Evolutionary conservation across 78 protist genomes (phyloP).

Genomic region (slime mould (Dictyostelium discoideum)): dicty_2.7 NC_007088.5:6062501-6063000

Average conservation of each 20-base stretch:
- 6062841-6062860: conserved; percentile 26
- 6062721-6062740: conserved; percentile 52
- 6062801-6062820: conserved; percentile 61
- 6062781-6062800: conserved; percentile 38
- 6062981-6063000: conserved; percentile 54
- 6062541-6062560: conserved; percentile 49
- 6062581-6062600: no score
- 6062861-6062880: conserved; percentile 77
- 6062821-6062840: conserved; percentile 80
- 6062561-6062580: not conserved
- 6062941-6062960: conserved; percentile 81
- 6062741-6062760: conserved; percentile 63
- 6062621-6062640: no score
- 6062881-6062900: conserved; percentile 71
- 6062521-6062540: conserved; percentile 83
- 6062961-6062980: conserved; percentile 76
- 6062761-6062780: conserved; percentile 82
- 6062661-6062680: conserved; percentile 72
- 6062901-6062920: conserved; percentile 62
- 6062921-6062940: conserved; percentile 81
- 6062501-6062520: conserved; percentile 62
- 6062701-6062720: conserved; percentile 59
- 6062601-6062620: not conserved
- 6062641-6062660: not conserved
- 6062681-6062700: conserved; percentile 84